These are phyloP conservation scores for Coriolopsis trogii DNA, from an alignment of 1,284 basidiomycete species.

Conservation along the genomic window DNA sequence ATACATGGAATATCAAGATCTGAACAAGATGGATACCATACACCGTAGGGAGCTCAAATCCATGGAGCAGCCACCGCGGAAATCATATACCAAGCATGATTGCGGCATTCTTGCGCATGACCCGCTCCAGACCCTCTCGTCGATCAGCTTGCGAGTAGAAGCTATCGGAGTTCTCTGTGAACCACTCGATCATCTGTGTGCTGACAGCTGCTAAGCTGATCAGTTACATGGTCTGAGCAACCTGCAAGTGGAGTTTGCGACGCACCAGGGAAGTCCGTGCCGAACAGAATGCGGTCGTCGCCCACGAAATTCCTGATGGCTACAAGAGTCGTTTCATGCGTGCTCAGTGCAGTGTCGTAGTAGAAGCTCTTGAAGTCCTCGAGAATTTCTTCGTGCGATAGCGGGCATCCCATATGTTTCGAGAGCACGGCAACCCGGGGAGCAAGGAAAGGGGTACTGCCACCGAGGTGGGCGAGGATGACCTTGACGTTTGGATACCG, in stretches of 20 bases:
- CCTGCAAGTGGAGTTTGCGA: not conserved
- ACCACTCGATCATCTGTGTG: constrained; percentile 57
- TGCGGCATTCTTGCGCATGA: constrained; percentile 46
- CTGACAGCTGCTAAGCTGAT: constrained; percentile 51
- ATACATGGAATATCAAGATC: no score
- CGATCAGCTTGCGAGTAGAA: constrained; percentile 45
- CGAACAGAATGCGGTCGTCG: constrained; percentile 57
- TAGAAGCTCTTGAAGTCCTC: constrained; percentile 70
- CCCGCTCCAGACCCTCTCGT: constrained; percentile 7
- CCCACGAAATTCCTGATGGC: constrained; percentile 52
- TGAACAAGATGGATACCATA: no score
- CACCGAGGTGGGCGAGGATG: constrained; percentile 71
- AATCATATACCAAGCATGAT: constrained; percentile 40
- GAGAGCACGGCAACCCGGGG: constrained; percentile 67
- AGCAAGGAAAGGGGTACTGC: constrained; percentile 60
- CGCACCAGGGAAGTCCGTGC: constrained; percentile 76
- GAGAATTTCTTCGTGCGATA: constrained; percentile 62
- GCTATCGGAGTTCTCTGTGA: constrained; percentile 50
- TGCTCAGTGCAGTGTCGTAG: constrained; percentile 69
- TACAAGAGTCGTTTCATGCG: constrained; percentile 51
- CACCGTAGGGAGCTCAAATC: no score
- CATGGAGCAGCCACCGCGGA: no score
- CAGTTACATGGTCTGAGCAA: not conserved
- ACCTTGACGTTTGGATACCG: constrained; percentile 59
- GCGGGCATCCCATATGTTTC: constrained; percentile 63